Percentiles rank a stretch among this genome's conserved stretches.
Evolutionary conservation across 208 protist genomes (phyloP).

Genomic region (Leishmania tarentolae): DNA sequence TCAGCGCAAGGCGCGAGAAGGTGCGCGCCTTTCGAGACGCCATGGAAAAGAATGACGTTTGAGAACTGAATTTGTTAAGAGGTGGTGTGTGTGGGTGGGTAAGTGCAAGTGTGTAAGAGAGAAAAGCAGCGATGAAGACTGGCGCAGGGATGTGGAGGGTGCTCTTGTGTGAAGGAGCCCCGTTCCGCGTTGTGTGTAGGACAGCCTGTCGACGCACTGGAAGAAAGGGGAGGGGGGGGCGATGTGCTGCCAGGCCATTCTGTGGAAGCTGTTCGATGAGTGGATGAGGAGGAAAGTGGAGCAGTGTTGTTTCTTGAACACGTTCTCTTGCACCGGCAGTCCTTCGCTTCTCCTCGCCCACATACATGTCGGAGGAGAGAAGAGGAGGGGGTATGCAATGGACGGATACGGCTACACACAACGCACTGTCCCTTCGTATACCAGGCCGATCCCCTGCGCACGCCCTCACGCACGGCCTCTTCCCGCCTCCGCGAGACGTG

Average conservation of each 20-base stretch:
- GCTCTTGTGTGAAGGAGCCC: background rate
- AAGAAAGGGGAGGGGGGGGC: background rate
- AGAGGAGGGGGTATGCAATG: background rate
- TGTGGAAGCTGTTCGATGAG: background rate
- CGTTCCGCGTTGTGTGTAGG: background rate
- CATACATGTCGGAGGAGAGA: background rate
- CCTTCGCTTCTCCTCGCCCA: background rate
- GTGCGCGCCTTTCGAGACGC: background rate
- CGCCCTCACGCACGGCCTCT: background rate
- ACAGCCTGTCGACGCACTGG: background rate
- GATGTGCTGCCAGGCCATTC: background rate
- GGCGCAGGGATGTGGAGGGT: background rate
- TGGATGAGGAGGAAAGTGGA: background rate
- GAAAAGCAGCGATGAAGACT: background rate
- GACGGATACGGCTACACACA: background rate
- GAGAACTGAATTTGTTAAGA: background rate
- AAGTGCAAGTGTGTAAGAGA: background rate
- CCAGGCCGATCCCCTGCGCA: background rate
- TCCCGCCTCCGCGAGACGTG: background rate
- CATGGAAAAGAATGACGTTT: background rate
- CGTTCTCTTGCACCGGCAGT: background rate
- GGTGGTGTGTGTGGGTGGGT: background rate
- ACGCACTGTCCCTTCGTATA: background rate
- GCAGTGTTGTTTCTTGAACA: background rate
- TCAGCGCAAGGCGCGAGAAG: slow-evolving; percentile 6